Evolutionary conservation across 768 basidiomycete species (phyloP).

Genomic region (Trametes elegans): DNA sequence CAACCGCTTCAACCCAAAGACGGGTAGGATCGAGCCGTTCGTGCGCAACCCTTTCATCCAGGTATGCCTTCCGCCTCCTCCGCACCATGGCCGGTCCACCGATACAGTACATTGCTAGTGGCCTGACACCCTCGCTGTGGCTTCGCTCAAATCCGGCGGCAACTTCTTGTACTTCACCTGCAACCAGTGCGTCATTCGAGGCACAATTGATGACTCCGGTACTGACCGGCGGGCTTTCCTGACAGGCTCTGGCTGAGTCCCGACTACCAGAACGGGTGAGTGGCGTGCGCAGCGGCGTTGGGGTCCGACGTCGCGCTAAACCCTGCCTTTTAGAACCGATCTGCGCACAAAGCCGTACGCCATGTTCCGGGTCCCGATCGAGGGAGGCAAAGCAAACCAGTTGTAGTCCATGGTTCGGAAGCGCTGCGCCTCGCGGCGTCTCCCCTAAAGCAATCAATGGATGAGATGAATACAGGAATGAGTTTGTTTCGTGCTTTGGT

Average conservation of each 20-base stretch:
- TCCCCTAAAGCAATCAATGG: too few relatives aligned
- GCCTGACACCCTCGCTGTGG: conserved; percentile 21
- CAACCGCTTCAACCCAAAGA: conserved; percentile 19
- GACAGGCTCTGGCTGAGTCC: conserved; percentile 20
- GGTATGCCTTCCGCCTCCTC: background rate
- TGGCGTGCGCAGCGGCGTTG: background rate
- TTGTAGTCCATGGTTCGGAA: too few relatives aligned
- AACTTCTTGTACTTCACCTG: conserved; percentile 23
- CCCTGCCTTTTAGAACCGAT: conserved; percentile 5
- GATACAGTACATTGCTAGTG: conserved; percentile 1
- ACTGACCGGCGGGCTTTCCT: too few relatives aligned
- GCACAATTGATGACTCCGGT: too few relatives aligned
- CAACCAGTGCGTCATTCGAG: background rate
- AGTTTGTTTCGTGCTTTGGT: too few relatives aligned
- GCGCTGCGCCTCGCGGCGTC: too few relatives aligned
- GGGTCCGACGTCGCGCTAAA: background rate
- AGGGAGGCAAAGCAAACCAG: conserved; percentile 13
- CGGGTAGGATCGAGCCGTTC: conserved; percentile 20
- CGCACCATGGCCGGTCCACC: background rate
- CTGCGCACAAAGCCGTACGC: conserved; percentile 20
- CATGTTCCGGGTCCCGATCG: conserved; percentile 20
- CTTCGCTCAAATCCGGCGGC: conserved; percentile 11
- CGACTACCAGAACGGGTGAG: conserved; percentile 22
- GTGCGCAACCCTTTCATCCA: conserved; percentile 22
- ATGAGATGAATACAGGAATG: too few relatives aligned